Base-by-base conservation (phyloP, 139 green algal species). In the Nannochloris sp. region DNA sequence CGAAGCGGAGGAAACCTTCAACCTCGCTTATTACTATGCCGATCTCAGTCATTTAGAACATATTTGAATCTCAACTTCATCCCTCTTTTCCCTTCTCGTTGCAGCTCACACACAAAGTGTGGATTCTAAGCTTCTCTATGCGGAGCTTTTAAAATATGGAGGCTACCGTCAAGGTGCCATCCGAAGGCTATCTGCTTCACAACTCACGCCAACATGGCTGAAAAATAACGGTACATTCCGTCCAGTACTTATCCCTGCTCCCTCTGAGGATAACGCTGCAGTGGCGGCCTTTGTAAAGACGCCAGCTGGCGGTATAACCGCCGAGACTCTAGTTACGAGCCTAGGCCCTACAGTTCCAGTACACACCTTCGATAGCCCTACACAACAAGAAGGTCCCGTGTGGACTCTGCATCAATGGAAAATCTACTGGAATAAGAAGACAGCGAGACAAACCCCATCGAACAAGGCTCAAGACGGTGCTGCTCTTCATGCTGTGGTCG, bases 401-500 rank as follows among this genome's bases (percentile, higher is more conserved):
- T 76, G 70, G 70, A 76, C 39, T 15, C 70, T 76, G 53, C 61
- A 72, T 53, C 61, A 76, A 66, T 76, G 61, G 61, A 19, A 33
- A 13, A 38, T 62, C 32, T 76, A 76, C 54, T 76, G 70, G 70
- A 70, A 68, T 19, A 48, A 46, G 4, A 62, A 57, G 9, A 66
- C 46, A 4, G 46, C 45, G 35, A 23, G 55, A 53, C 31, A 23
- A 37, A 32, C 65, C 34, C 10, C 24, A 55, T n/a, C n/a, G n/a
- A n/a, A n/a, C n/a, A n/a, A n/a, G n/a, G n/a, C n/a, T n/a, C n/a
- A 54, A 2, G 46, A 62, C 29, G 54, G 14, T 29, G 44, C 25
- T 4, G 23, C 60, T 23, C 23, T 48, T 6, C 34, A 27, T 2
- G 24, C 27, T 30, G 36, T 24, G 23, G 38, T 6, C 24, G 39